A percentile compares a stretch with the other conserved stretches of the same genome.
Conservation (phyloP, 2,329 filamentous ascomycete species). For the Arachnopeziza araneosa region DNA sequence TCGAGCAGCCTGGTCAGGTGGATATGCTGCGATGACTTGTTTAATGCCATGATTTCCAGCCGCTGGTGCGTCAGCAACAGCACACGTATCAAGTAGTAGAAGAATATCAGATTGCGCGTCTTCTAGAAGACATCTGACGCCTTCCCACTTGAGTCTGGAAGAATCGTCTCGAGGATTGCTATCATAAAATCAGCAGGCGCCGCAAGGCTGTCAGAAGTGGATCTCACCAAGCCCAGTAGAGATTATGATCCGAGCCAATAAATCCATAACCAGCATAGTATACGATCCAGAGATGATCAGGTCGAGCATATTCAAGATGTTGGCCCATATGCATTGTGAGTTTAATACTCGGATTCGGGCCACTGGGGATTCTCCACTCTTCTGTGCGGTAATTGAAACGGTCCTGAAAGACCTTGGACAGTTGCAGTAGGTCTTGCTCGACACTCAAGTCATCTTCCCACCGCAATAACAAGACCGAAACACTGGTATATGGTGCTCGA, state of each 20-base stretch:
- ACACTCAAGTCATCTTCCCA: conserved; percentile 56
- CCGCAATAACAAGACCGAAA: conserved; percentile 54
- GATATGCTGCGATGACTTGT: conserved; percentile 57
- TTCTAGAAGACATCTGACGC: conserved; percentile 56
- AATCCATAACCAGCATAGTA: conserved; percentile 61
- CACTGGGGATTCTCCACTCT: conserved; percentile 55
- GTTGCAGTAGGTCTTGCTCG: conserved; percentile 46
- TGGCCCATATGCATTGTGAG: conserved; percentile 54
- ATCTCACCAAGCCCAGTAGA: conserved; percentile 63
- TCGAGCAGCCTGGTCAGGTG: conserved; percentile 43
- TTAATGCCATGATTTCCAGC: conserved; percentile 52
- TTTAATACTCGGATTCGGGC: conserved; percentile 54
- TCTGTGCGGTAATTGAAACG: conserved; percentile 57
- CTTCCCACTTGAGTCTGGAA: conserved; percentile 58
- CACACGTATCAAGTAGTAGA: conserved; percentile 57
- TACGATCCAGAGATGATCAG: conserved; percentile 57
- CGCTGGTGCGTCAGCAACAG: conserved; percentile 44
- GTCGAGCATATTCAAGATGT: conserved; percentile 52
- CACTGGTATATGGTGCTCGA: conserved; percentile 49
- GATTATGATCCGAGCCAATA: conserved; percentile 51
- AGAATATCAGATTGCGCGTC: conserved; percentile 59
- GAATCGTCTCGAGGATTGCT: conserved; percentile 54
- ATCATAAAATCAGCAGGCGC: conserved; percentile 32
- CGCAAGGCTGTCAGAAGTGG: conserved; percentile 20
- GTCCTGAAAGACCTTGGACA: conserved; percentile 54